Evolutionary conservation across 345 rosid genomes (phyloP), one percentile per base, ranked within the genome.

Genomic region (Acer saccharum): DNA sequence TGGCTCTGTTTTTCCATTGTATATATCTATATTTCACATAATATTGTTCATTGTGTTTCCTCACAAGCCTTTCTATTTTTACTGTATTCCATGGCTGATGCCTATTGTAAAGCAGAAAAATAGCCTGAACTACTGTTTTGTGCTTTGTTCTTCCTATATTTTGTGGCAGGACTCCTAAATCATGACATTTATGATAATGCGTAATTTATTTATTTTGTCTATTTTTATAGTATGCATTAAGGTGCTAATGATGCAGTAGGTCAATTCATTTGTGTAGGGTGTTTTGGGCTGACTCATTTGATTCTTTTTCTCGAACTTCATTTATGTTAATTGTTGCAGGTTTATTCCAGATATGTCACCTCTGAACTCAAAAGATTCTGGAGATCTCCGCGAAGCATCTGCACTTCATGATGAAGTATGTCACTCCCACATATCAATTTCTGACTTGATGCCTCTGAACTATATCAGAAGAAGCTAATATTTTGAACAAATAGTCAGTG

Each of bases 391-490:
- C 39, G 98, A 94, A 88, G 92, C 98, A 77, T 97, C 98, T 82
- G 97, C 97, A 50, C 98, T 97, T 83, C 96, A 89, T 72, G 99
- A 97, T 88, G 99, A 97, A 87, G 99, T 96, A 89, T 80, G 88
- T 73, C 75, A 76, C 69, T 58, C 43, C 84, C 81, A 65, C 65
- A 41, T 60, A 65, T 63, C 32, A 44, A 44, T 65, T 64, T 67
- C 54, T 72, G 35, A 69, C 27, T 72, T 50, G 62, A 74, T 64
- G 41, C 32, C 29, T 60, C 32, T 48, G 60, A 72, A 62, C 64
- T 74, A 29, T 69, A 48, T 65, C 65, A 54, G 65, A 25, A 44
- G 29, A 75, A 69, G 73, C 57, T 68, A 20, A 46, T 54, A 2
- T 73, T 60, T 60, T 60, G 64, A 60, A 20, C 25, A 18, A 21